These are phyloP conservation scores for Caulochytrium protostelioides DNA, from an alignment of 371 early-diverging fungal species.

Conservation along the genomic window DNA sequence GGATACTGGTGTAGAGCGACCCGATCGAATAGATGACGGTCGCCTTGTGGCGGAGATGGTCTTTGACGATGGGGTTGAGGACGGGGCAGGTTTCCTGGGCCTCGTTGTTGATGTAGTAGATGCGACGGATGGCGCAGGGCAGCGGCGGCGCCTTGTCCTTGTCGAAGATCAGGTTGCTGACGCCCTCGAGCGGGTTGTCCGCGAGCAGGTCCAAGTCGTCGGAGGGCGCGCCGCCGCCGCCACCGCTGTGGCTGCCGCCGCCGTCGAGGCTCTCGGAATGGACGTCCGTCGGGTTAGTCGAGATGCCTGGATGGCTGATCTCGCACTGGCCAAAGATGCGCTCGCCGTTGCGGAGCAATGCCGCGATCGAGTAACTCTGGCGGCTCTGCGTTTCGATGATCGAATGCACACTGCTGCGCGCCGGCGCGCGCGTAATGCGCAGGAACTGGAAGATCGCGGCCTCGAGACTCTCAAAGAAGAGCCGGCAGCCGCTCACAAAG, in stretches of 20 bases:
- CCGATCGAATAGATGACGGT: slow-evolving; percentile 45
- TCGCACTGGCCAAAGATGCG: slow-evolving; percentile 40
- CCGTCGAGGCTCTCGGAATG: too few species aligned
- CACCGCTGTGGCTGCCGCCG: too few species aligned
- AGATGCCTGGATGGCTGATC: slow-evolving; percentile 41
- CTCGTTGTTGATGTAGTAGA: slow-evolving; percentile 47
- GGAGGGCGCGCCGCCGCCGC: too few species aligned
- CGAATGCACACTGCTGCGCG: slow-evolving; percentile 33
- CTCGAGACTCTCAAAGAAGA: slow-evolving; percentile 42
- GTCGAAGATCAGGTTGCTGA: slow-evolving; percentile 27
- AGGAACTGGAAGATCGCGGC: slow-evolving; percentile 43
- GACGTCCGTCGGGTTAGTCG: too few species aligned
- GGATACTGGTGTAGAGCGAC: slow-evolving; percentile 47
- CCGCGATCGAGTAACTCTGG: slow-evolving; percentile 35
- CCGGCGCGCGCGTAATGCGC: slow-evolving; percentile 33
- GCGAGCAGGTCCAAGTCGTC: too few species aligned
- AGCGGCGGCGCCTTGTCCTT: slow-evolving; percentile 24
- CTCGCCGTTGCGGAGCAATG: slow-evolving; percentile 28
- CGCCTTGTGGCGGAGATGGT: slow-evolving; percentile 23
- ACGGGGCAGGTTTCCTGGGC: slow-evolving; percentile 43
- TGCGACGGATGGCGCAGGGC: slow-evolving; percentile 30
- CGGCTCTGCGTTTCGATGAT: slow-evolving; percentile 33
- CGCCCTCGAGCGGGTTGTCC: not conserved
- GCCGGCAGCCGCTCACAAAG: slow-evolving; percentile 45
- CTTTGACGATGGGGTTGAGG: slow-evolving; percentile 35